These are phyloP conservation scores for Cinnamomum chago DNA, from an alignment of 164 flowering plant genomes.

Conservation along the genomic window DNA sequence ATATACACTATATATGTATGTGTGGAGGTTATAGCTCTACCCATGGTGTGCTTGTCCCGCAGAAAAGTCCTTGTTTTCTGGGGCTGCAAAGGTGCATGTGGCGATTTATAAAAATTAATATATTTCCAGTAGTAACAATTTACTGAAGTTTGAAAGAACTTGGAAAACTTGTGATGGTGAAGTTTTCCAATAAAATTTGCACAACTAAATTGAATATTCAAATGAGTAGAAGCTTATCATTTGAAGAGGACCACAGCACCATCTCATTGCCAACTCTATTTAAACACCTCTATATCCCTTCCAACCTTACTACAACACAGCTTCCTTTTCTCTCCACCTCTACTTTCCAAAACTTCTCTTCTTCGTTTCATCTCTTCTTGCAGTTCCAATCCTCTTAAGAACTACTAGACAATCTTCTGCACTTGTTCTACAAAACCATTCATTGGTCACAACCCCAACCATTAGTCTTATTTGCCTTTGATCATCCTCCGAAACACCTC, in stretches of 20 bases:
- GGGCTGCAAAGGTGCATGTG: too few species aligned
- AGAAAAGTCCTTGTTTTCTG: too few species aligned
- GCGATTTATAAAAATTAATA: too few species aligned
- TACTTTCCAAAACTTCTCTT: constrained; percentile 1
- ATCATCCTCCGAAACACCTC: background rate
- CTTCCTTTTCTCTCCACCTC: constrained; percentile 3
- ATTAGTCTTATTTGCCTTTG: background rate
- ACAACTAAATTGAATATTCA: background rate
- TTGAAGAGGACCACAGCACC: background rate
- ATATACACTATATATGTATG: too few species aligned
- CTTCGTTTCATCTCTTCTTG: background rate
- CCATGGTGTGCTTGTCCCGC: too few species aligned
- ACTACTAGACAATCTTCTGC: background rate
- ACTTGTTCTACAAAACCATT: background rate
- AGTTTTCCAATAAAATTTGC: background rate
- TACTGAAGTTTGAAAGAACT: background rate
- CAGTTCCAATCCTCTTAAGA: background rate
- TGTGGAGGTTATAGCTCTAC: too few species aligned
- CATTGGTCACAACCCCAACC: background rate
- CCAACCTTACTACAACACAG: constrained; percentile 15
- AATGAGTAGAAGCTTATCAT: constrained; percentile 13
- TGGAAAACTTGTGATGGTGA: constrained; percentile 5
- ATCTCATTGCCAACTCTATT: constrained; percentile 36
- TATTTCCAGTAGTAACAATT: background rate
- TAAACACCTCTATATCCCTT: constrained; percentile 33